Evolutionary conservation across 2,329 filamentous ascomycete genomes (phyloP).

Genomic region (Xylariales sp.): DNA sequence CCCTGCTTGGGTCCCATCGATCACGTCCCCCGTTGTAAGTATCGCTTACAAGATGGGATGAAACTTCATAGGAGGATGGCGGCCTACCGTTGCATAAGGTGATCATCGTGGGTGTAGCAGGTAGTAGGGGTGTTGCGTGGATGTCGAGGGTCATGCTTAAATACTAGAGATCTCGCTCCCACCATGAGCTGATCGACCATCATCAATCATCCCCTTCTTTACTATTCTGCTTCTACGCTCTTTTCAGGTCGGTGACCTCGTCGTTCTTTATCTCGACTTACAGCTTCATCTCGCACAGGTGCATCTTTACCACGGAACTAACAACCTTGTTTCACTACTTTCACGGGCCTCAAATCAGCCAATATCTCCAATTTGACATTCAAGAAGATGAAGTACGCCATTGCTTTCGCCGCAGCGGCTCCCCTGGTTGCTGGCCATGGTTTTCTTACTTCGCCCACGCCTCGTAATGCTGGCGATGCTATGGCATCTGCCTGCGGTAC

Average conservation of each 20-base stretch:
- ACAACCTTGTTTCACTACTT: no score
- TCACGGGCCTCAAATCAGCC: neutral
- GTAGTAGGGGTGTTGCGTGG: neutral
- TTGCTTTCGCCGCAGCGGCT: constrained; percentile 10
- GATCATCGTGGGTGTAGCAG: neutral
- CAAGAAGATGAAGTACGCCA: constrained; percentile 16
- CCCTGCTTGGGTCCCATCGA: neutral
- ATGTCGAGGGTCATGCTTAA: constrained; percentile 2
- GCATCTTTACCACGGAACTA: no score
- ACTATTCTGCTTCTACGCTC: constrained; percentile 8
- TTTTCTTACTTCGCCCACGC: constrained; percentile 41
- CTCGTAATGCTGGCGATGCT: constrained; percentile 45
- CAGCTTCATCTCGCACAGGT: constrained; percentile 8
- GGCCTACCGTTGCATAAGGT: neutral
- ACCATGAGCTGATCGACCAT: constrained; percentile 1
- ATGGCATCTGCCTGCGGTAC: constrained; percentile 48
- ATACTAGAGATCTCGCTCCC: constrained; percentile 3
- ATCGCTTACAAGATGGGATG: constrained; percentile 4
- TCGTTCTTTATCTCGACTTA: constrained; percentile 10
- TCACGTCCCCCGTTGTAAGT: neutral
- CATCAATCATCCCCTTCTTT: constrained; percentile 8
- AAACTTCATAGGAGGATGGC: neutral
- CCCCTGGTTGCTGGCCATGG: constrained; percentile 48
- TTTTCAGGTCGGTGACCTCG: constrained; percentile 13
- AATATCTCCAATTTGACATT: neutral